phyloP scores from a whole-genome alignment of 2,329 filamentous ascomycete species.

The Aspergillus novofumigatus region DNA sequence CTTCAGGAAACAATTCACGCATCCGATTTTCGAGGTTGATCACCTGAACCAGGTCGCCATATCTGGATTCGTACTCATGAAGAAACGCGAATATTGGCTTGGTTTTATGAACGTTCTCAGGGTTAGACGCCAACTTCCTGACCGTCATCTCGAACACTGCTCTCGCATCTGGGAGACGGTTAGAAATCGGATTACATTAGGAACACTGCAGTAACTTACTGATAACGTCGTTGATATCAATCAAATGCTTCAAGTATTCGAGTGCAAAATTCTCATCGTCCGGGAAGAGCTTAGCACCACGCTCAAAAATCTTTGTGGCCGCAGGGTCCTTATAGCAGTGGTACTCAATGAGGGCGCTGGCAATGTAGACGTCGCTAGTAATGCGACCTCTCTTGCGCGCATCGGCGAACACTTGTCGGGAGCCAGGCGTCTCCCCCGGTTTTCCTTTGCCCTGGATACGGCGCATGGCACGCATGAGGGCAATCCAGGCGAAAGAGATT shows the following conservation, averaged over 20 bases:
- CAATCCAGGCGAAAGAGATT: conserved; percentile 92
- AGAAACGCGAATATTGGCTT: conserved; percentile 88
- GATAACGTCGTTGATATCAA: conserved; percentile 86
- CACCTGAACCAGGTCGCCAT: conserved; percentile 87
- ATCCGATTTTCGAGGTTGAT: conserved; percentile 88
- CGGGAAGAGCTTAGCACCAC: conserved; percentile 87
- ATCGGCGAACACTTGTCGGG: conserved; percentile 84
- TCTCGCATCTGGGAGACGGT: conserved; percentile 65
- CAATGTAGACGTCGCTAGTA: conserved; percentile 92
- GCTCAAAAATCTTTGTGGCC: conserved; percentile 92
- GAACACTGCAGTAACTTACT: conserved; percentile 56
- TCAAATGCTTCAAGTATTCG: conserved; percentile 92
- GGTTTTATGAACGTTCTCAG: conserved; percentile 68
- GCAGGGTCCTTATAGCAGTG: conserved; percentile 93
- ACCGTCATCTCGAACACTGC: conserved; percentile 96
- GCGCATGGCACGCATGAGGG: conserved; percentile 87
- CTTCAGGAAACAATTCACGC: conserved; percentile 87
- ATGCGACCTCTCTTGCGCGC: conserved; percentile 82
- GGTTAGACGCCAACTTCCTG: conserved; percentile 71
- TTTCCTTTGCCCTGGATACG: conserved; percentile 80
- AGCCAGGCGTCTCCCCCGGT: conserved; percentile 67
- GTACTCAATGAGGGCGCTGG: conserved; percentile 87
- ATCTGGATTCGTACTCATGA: conserved; percentile 91
- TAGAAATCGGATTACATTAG: conserved; percentile 5
- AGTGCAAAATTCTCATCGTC: conserved; percentile 91